Evolutionary conservation across 352 stramenopile genomes (phyloP).

Genomic region (Plasmopara muralis): DNA sequence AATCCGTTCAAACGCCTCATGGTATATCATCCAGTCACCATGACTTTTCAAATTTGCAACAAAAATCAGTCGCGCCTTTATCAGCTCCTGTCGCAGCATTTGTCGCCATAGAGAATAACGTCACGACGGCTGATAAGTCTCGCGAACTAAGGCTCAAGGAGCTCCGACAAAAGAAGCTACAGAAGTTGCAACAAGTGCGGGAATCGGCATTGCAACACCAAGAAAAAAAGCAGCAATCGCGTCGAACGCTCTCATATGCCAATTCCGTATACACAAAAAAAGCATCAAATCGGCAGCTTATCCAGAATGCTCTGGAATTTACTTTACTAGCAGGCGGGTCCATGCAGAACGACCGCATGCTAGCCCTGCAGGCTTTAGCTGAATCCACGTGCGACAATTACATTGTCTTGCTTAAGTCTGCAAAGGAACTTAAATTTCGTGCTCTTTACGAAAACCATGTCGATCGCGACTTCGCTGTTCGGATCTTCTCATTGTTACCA

Average conservation of each 20-base stretch:
- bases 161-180: slow-evolving; percentile 54
- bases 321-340: slow-evolving; percentile 61
- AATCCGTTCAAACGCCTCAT: neutral
- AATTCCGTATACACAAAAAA: slow-evolving; percentile 22
- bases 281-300: slow-evolving; percentile 58
- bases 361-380: slow-evolving; percentile 36
- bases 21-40: neutral
- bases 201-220: slow-evolving; percentile 32
- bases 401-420: slow-evolving; percentile 64
- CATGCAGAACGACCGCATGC: slow-evolving; percentile 44
- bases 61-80: neutral
- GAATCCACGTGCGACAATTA: slow-evolving; percentile 60
- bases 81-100: slow-evolving; percentile 11
- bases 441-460: slow-evolving; percentile 63
- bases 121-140: neutral
- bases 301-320: slow-evolving; percentile 79
- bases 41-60: neutral
- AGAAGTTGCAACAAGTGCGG: slow-evolving; percentile 47
- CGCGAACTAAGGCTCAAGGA: slow-evolving; percentile 34
- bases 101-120: slow-evolving; percentile 5
- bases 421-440: slow-evolving; percentile 68
- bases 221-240: slow-evolving; percentile 16
- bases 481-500: slow-evolving; percentile 37
- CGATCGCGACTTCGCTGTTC: slow-evolving; percentile 31
- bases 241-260: slow-evolving; percentile 9